Percentiles rank a stretch among this genome's conserved stretches.
These are phyloP conservation scores for Fistulinella staudtii DNA, from an alignment of 1,284 basidiomycete genomes.

Conservation along the genomic window DNA sequence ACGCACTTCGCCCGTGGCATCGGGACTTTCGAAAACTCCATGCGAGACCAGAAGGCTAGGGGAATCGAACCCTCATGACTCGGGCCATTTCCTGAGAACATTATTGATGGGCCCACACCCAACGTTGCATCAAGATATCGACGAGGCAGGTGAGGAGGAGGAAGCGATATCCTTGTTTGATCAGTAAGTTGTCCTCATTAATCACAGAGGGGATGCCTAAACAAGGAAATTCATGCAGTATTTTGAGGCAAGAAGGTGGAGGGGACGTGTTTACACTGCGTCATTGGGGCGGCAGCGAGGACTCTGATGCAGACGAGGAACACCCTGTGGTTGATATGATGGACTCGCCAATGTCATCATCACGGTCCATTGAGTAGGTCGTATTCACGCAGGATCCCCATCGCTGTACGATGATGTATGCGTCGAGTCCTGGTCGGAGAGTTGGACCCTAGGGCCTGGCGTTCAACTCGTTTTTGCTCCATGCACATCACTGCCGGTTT, in stretches of 20 bases:
- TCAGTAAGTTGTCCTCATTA: slow-evolving; percentile 36
- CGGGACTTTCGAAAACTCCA: slow-evolving; percentile 41
- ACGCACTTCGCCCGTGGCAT: slow-evolving; percentile 45
- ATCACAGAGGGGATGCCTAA: slow-evolving; percentile 10
- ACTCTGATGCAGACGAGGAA: slow-evolving; percentile 26
- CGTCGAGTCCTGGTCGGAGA: slow-evolving; percentile 4
- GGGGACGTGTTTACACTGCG: slow-evolving; percentile 47
- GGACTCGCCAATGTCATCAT: slow-evolving; percentile 20
- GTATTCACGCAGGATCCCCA: slow-evolving; percentile 5
- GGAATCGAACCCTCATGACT: slow-evolving; percentile 28
- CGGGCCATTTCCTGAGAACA: slow-evolving; percentile 36
- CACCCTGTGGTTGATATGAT: slow-evolving; percentile 21
- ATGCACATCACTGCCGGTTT: neutral
- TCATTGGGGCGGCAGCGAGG: slow-evolving; percentile 30
- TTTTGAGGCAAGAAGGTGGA: slow-evolving; percentile 46
- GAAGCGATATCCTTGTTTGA: slow-evolving; percentile 47
- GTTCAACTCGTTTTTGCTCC: slow-evolving; percentile 4
- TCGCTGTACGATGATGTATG: slow-evolving; percentile 6
- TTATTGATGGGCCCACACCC: slow-evolving; percentile 26
- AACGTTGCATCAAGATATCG: slow-evolving; percentile 28
- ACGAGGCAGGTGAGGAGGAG: slow-evolving; percentile 36
- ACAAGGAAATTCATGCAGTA: slow-evolving; percentile 28
- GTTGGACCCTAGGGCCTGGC: slow-evolving; percentile 11
- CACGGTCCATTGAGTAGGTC: slow-evolving; percentile 4
- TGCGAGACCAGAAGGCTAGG: slow-evolving; percentile 44